Percentiles rank a stretch among this genome's conserved stretches.
phyloP scores from a whole-genome alignment of 352 stramenopile genomes.

The Stramenopiles sp. region DNA sequence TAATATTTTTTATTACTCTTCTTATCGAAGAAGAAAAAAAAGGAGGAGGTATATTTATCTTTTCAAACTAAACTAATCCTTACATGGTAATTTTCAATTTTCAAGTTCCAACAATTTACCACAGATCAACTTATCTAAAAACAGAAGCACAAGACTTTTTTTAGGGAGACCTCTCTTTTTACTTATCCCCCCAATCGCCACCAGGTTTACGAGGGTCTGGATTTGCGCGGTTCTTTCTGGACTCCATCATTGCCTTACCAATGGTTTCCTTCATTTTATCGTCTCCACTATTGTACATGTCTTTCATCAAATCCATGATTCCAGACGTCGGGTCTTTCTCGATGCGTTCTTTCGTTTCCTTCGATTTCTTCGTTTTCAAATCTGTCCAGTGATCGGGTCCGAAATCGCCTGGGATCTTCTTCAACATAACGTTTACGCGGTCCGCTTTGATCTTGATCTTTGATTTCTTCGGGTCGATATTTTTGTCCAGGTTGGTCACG shows the following conservation, averaged over 20 bases:
- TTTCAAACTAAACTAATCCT: no score
- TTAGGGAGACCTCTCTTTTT: no score
- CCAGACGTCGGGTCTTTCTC: slow-evolving; percentile 40
- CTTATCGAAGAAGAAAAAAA: no score
- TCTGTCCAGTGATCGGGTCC: slow-evolving; percentile 38
- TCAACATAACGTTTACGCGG: slow-evolving; percentile 46
- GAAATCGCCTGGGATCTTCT: slow-evolving; percentile 46
- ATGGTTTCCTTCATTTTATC: slow-evolving; percentile 67
- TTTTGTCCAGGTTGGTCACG: slow-evolving; percentile 41
- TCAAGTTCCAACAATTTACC: no score
- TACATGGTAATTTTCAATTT: no score
- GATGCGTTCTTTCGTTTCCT: slow-evolving; percentile 18
- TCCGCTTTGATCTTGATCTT: slow-evolving; percentile 58
- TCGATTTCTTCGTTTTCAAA: slow-evolving; percentile 49
- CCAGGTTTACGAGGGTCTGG: not conserved
- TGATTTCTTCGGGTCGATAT: slow-evolving; percentile 46
- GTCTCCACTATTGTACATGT: slow-evolving; percentile 64
- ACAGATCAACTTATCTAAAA: no score
- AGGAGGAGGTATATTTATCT: no score
- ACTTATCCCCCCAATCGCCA: not conserved
- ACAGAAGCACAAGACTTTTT: no score
- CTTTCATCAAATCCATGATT: slow-evolving; percentile 74
- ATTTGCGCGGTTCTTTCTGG: slow-evolving; percentile 34
- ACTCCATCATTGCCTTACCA: slow-evolving; percentile 58
- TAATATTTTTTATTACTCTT: no score